These are phyloP conservation scores for Geotrichum siamense DNA, from an alignment of 1,139 yeast genomes.

Conservation along the genomic window DNA sequence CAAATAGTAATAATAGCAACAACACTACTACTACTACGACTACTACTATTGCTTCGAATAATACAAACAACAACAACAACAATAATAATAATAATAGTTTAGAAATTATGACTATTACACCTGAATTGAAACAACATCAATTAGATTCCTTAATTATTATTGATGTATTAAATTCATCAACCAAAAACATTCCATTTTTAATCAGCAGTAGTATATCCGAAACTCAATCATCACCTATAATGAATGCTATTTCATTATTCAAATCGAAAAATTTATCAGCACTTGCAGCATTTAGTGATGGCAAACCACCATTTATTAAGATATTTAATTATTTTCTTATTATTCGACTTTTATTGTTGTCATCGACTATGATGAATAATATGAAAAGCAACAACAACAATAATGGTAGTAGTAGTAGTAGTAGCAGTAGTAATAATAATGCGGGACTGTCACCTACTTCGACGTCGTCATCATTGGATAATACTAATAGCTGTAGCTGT, in stretches of 20 bases:
- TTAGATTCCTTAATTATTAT: not conserved
- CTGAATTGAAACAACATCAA: not conserved
- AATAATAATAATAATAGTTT: too few species aligned
- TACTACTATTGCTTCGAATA: not conserved
- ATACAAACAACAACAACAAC: not conserved
- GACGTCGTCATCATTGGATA: not conserved
- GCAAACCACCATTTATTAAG: not conserved
- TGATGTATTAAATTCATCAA: not conserved
- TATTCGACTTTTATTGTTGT: not conserved
- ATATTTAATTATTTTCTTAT: not conserved
- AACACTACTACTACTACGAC: not conserved
- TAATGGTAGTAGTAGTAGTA: too few species aligned
- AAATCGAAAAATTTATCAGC: not conserved
- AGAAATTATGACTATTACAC: not conserved
- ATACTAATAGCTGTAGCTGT: not conserved
- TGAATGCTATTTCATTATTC: not conserved
- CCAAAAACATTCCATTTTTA: slow-evolving; percentile 40
- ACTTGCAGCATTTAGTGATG: not conserved
- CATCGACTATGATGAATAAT: not conserved
- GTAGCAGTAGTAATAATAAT: too few species aligned
- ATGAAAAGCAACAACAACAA: too few species aligned
- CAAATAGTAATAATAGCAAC: too few species aligned
- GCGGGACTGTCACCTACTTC: not conserved
- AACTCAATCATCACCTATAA: not conserved
- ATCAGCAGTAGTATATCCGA: slow-evolving; percentile 21